Base-by-base conservation (phyloP, 2,329 filamentous ascomycete genomes). In the Zasmidium angulare region DNA sequence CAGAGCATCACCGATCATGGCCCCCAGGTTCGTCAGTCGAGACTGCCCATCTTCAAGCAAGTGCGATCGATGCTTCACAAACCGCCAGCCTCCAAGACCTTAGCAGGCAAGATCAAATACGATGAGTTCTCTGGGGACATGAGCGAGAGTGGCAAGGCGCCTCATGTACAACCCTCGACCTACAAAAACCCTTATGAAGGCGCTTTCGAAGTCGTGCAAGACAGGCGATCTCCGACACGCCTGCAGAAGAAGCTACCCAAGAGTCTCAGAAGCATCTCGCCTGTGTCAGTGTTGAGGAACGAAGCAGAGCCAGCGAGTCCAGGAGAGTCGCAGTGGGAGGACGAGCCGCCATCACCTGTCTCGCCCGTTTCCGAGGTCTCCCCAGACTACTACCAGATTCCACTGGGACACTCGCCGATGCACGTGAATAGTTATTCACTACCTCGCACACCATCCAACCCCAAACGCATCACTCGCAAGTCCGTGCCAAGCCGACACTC, bases 1-100 rank as follows among this genome's bases (percentile, higher is more conserved):
- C 63, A 67, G 48, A 58, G 65, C 29, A 60, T 69, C 57, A 57
- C 46, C 21, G 68, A 71, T 57, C 47, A 61, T 55, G 67, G 63
- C 46, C 67, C 65, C 17, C 64, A 70, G 47, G 52, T 58, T 20
- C 47, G 66, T 48, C 64, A 64, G 50, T 68, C 66, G 19, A 60
- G 63, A 53, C 66, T 72, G 31, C 71, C 70, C 12, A 65, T 73
- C 55, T 71, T 73, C 64, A 69, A 71, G 59, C 70, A 71, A 61
- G 71, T 73, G 23, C 66, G 69, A 11, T 68, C 65, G 9, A 70
- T 72, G 50, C 66, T 74, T 24, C 65, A 69, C 50, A 73, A 72
- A 52, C 65, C 66, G n/a, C 55, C 67, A 20, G 43, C 59, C 9
- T 46, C 65, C 20, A 51, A 55, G 40, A 65, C 61, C 20, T 56